Evolutionary conservation across 176 grass and related monocot genomes (phyloP).

Genomic region (Aegilops bicornis): DNA sequence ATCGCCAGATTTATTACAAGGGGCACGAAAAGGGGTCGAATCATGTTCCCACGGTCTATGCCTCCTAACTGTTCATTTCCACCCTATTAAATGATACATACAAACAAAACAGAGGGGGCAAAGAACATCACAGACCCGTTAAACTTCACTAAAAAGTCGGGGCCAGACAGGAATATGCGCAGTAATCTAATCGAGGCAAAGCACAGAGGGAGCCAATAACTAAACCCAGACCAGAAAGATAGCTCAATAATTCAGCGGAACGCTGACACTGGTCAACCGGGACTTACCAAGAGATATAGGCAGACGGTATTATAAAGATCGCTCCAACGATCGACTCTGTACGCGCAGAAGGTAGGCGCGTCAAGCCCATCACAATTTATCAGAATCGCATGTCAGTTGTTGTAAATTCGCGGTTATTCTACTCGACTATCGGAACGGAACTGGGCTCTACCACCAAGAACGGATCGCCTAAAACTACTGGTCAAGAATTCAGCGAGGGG

Average conservation of each 20-base stretch:
- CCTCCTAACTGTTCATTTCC: background rate
- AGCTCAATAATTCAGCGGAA: background rate
- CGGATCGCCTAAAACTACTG: background rate
- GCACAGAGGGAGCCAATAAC: background rate
- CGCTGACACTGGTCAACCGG: background rate
- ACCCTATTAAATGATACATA: background rate
- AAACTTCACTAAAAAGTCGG: background rate
- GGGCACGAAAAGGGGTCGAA: background rate
- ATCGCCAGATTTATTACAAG: background rate
- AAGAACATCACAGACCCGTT: background rate
- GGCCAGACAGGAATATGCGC: background rate
- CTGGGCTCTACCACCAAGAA: background rate
- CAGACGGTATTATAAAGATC: background rate
- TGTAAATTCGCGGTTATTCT: background rate
- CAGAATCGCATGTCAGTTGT: background rate
- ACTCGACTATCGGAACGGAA: background rate
- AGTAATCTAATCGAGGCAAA: constrained; percentile 1
- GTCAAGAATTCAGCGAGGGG: background rate
- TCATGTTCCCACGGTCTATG: background rate
- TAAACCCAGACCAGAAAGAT: background rate
- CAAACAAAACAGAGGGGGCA: background rate
- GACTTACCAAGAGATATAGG: background rate
- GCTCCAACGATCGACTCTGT: background rate
- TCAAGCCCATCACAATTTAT: background rate
- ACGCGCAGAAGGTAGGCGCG: background rate